Evolutionary conservation across 371 early-diverging fungal genomes (phyloP).

Genomic region (Mortierella sp.): DNA sequence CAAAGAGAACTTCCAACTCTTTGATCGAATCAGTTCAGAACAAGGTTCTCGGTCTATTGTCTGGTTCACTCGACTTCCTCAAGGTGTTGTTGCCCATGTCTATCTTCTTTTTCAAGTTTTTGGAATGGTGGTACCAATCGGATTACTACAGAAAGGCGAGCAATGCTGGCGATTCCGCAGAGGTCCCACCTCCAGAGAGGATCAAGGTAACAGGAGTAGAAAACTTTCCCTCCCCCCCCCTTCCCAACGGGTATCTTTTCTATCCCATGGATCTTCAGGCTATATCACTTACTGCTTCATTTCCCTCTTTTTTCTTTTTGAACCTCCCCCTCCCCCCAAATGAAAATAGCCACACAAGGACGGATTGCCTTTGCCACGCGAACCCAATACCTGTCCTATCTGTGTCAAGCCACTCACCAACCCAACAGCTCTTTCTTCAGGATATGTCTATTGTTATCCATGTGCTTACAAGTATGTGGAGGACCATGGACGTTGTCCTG

Average conservation of each 20-base stretch:
- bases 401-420: conserved; percentile 80
- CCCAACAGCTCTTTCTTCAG: conserved; percentile 84
- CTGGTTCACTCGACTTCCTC: conserved; percentile 70
- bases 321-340: conserved; percentile 28
- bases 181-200: conserved; percentile 74
- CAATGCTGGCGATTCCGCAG: conserved; percentile 51
- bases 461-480: conserved; percentile 78
- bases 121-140: conserved; percentile 96
- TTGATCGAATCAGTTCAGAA: conserved; percentile 29
- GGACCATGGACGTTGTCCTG: conserved; percentile 75
- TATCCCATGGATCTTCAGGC: no score
- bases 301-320: no score
- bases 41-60: conserved; percentile 27
- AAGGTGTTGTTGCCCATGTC: conserved; percentile 86
- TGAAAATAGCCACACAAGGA: conserved; percentile 71
- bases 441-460: conserved; percentile 88
- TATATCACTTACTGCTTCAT: no score
- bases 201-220: conserved; percentile 63
- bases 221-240: neutral
- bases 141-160: conserved; percentile 63
- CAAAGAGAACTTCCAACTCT: conserved; percentile 25
- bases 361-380: conserved; percentile 78
- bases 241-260: no score
- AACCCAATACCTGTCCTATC: conserved; percentile 82
- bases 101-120: conserved; percentile 91